A percentile compares a stretch with the other conserved stretches of the same genome.
phyloP scores from a whole-genome alignment of 2,329 filamentous ascomycete genomes.

The Hymenoscyphus fructigenus region DNA sequence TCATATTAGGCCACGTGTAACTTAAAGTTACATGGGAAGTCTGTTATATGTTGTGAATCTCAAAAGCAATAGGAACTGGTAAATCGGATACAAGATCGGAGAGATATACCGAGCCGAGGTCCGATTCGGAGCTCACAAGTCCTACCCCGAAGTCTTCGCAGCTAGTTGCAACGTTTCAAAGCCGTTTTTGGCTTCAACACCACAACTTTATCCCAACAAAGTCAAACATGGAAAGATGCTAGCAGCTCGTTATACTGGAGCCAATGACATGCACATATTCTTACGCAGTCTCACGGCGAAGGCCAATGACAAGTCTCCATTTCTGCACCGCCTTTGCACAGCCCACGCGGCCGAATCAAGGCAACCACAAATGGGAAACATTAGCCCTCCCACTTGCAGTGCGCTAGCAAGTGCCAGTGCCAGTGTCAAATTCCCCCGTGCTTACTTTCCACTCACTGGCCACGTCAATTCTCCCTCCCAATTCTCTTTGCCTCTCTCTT shows the following conservation, averaged over 20 bases:
- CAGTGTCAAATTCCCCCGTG: constrained; percentile 7
- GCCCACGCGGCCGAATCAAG: constrained; percentile 11
- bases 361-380: not conserved
- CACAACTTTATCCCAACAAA: not conserved
- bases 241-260: not conserved
- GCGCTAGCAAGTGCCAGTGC: not conserved
- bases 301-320: not conserved
- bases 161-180: not conserved
- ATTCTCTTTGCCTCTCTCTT: not conserved
- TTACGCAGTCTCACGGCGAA: not conserved
- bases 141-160: not conserved
- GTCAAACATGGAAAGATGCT: not conserved
- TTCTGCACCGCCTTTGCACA: constrained; percentile 5
- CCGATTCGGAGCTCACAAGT: not conserved
- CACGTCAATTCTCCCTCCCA: not conserved
- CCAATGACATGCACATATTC: not conserved
- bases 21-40: not conserved
- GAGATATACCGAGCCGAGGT: not conserved
- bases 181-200: not conserved
- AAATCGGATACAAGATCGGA: not conserved
- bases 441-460: not conserved
- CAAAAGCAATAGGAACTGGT: not conserved
- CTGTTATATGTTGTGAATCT: not conserved
- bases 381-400: not conserved
- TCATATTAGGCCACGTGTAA: not conserved